Evolutionary conservation across 2,329 filamentous ascomycete species (phyloP), one percentile per base, ranked within the genome.

Genomic region (Colletotrichum sp.): DNA sequence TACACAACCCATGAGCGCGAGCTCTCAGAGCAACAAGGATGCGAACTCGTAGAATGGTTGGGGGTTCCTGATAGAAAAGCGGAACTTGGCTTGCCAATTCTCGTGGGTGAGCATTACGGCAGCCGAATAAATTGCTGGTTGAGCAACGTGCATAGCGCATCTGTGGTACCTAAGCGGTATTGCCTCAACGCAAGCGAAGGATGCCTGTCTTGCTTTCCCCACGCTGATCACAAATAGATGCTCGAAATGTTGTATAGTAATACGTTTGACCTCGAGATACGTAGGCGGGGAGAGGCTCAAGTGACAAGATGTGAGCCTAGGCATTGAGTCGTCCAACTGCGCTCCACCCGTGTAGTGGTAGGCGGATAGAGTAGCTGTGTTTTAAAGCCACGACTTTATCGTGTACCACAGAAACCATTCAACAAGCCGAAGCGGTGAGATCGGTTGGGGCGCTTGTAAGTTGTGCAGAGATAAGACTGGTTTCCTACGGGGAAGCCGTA

Each of bases 1-100:
- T 4, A 90, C 90, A 27, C 89, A 94, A 80, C 91, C 92, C 2
- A 94, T 98, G 87, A 98, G 96, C 84, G 95, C 96, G 28, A 98
- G 96, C 88, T 94, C 94, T 78, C 93, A 96, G 86, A 98, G 96
- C 88, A 95, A 93, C 90, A 92, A 95, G 81, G 96, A 98, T 84
- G 88, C 95, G 76, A 96, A 96, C 84, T 92, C 76, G 16, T 78
- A 64, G 48, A 32, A 32, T 28, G 48, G 13, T 32, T 19, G 60
- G 25, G 27, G 30, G 60, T 22, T 63, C 28, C 30, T 36, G 22
- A 27, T 59, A 13, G 27, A 30, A 28, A 19, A 19, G 55, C 44
- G 44, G 12, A 52, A 25, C 44, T 52, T 52, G 44, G 44, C 44
- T 52, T 52, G n/a, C 44, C 44, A 52, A 52, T n/a, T 52, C 44